phyloP scores from a whole-genome alignment of 2,329 filamentous ascomycete genomes.

The Uncinocarpus reesii region DNA sequence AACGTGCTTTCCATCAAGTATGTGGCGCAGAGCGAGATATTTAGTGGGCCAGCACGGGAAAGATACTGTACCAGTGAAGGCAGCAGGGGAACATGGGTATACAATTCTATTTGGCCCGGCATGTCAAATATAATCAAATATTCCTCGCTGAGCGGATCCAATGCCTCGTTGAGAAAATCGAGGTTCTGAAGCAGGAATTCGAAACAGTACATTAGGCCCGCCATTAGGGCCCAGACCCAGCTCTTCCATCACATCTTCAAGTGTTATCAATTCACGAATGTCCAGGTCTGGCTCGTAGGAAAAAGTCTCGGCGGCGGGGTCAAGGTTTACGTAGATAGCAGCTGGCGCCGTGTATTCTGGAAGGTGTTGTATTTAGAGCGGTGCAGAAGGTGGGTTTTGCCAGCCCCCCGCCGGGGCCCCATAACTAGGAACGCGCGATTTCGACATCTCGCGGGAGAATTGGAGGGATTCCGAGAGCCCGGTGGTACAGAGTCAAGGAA shows the following conservation, averaged over 20 bases:
- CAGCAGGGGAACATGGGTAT: slow-evolving; percentile 90
- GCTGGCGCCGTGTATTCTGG: slow-evolving; percentile 80
- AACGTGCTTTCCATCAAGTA: slow-evolving; percentile 95
- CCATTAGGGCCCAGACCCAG: slow-evolving; percentile 83
- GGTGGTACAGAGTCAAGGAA: not conserved
- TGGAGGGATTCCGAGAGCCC: not conserved
- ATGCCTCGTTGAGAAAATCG: slow-evolving; percentile 75
- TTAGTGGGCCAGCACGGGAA: slow-evolving; percentile 65
- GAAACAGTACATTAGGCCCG: slow-evolving; percentile 89
- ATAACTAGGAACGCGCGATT: slow-evolving; percentile 92
- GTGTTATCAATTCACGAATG: slow-evolving; percentile 86
- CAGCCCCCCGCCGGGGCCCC: slow-evolving; percentile 89
- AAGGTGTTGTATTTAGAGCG: slow-evolving; percentile 82
- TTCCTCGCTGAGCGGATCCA: slow-evolving; percentile 81
- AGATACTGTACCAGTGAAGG: slow-evolving; percentile 75
- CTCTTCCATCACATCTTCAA: slow-evolving; percentile 95
- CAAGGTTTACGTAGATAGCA: slow-evolving; percentile 97
- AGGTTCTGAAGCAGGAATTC: slow-evolving; percentile 92
- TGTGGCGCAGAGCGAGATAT: slow-evolving; percentile 83
- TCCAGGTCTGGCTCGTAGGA: slow-evolving; percentile 85
- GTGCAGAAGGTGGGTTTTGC: slow-evolving; percentile 97
- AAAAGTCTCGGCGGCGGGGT: slow-evolving; percentile 89
- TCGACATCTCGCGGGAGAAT: slow-evolving; percentile 54
- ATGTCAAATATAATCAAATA: slow-evolving; percentile 98
- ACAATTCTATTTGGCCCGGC: slow-evolving; percentile 97